Evolutionary conservation across 768 basidiomycete genomes (phyloP).

Genomic region (Podaxis sp.): DNA sequence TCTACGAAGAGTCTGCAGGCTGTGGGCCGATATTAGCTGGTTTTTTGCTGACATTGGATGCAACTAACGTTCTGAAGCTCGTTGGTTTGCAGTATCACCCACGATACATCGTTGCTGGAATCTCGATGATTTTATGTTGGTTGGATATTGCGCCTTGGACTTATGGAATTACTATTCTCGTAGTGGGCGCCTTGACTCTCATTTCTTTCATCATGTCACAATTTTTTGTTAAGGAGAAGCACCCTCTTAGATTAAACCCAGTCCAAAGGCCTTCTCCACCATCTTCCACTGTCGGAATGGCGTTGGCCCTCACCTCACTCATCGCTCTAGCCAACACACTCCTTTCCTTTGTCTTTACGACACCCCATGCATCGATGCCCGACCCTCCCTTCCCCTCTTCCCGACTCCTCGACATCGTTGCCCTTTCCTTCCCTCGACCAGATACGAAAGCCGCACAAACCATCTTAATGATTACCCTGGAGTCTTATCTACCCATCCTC

Average conservation of each 20-base stretch:
- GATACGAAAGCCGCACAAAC: constrained; percentile 22
- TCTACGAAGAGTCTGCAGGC: constrained; percentile 33
- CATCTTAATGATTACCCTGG: constrained; percentile 31
- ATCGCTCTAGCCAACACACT: constrained; percentile 11
- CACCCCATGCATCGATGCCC: constrained; percentile 14
- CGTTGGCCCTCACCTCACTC: background rate
- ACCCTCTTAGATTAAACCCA: background rate
- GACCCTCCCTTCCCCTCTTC: constrained; percentile 16
- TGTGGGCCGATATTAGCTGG: constrained; percentile 26
- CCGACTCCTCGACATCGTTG: constrained; percentile 34
- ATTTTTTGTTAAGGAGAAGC: background rate
- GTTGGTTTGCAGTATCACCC: background rate
- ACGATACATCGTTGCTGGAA: background rate
- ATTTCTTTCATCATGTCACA: constrained; percentile 4
- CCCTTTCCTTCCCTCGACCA: constrained; percentile 35
- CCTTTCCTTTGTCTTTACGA: constrained; percentile 11
- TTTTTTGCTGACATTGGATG: background rate
- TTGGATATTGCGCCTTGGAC: constrained; percentile 37
- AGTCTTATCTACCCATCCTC: constrained; percentile 31
- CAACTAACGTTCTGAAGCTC: constrained; percentile 7
- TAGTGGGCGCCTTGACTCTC: constrained; percentile 19
- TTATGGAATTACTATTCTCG: constrained; percentile 25
- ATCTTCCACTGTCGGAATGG: background rate
- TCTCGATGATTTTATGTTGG: constrained; percentile 5
- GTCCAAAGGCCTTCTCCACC: background rate